Base-by-base conservation (phyloP, 495 filamentous ascomycete species). In the Cercophora newfieldiana region DNA sequence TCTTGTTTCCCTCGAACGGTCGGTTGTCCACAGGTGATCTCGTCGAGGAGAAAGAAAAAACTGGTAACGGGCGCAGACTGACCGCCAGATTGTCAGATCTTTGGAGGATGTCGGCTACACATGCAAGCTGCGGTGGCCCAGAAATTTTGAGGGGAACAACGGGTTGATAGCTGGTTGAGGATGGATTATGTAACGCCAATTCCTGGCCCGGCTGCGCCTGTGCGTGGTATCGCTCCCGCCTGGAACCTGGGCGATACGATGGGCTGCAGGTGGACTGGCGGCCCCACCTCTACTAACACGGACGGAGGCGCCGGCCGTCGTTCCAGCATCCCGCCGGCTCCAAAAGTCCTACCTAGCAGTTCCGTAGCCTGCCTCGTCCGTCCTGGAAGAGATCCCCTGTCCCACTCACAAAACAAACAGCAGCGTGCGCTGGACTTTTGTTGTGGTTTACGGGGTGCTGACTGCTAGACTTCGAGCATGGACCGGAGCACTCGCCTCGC, bases 91-190 rank as follows among this genome's bases (percentile, higher is more conserved):
- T 54, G 50, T 44, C 50, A 4, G 29, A 57, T 37, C 51, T 47
- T n/a, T 24, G 28, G n/a, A 57, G 61, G 50, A 56, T 47, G 61
- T 18, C 21, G 50, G 33, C 30, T 47, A 47, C 54, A 64, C 51
- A 64, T 55, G 33, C 29, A 22, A 63, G 22, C 30, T 56, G 30
- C 53, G 33, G 33, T 59, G 51, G 53, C 33, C 47, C 22, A 58
- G 68, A 73, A 72, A 69, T 75, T 75, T 75, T 62, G 73, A 72
- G 68, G 72, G 70, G 69, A 74, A 68, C 51, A 47, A 66, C 64
- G 59, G 71, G 64, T 59, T 69, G 68, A 70, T 70, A 72, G 70
- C 61, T 63, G 66, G 67, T 49, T 60, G 64, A 66, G 51, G 59
- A 59, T 59, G n/a, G 67, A 66, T 69, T 66, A 66, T 64, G 66